phyloP scores from a whole-genome alignment of 495 filamentous ascomycete species.

The Trichoderma reesei region DNA sequence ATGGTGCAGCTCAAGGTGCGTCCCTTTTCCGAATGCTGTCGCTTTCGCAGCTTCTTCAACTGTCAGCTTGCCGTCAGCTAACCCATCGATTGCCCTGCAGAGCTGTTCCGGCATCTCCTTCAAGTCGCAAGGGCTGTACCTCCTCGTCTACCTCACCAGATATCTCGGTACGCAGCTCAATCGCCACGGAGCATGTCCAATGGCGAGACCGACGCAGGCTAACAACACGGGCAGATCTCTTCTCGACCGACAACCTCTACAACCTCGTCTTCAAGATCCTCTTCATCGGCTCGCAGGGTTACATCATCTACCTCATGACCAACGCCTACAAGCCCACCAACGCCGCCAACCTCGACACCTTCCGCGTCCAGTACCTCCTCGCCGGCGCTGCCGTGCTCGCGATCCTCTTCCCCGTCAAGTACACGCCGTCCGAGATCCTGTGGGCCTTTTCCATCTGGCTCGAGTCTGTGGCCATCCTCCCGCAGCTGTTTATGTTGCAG shows the following conservation, averaged over 20 bases:
- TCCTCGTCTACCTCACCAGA: slow-evolving; percentile 84
- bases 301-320: slow-evolving; percentile 95
- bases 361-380: slow-evolving; percentile 88
- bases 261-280: slow-evolving; percentile 93
- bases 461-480: slow-evolving; percentile 90
- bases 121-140: slow-evolving; percentile 91
- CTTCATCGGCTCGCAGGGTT: slow-evolving; percentile 80
- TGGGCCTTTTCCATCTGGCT: slow-evolving; percentile 99
- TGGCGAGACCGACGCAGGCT: slow-evolving; percentile 4
- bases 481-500: slow-evolving; percentile 96
- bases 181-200: background rate
- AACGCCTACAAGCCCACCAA: slow-evolving; percentile 92
- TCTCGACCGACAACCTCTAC: slow-evolving; percentile 77
- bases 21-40: slow-evolving; percentile 11
- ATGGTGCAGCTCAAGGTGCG: slow-evolving; percentile 83
- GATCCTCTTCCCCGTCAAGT: slow-evolving; percentile 73
- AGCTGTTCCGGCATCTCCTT: slow-evolving; percentile 95
- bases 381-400: slow-evolving; percentile 68
- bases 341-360: slow-evolving; percentile 91
- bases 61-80: background rate
- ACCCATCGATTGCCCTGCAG: slow-evolving; percentile 35
- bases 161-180: slow-evolving; percentile 59
- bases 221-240: slow-evolving; percentile 52
- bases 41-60: slow-evolving; percentile 11
- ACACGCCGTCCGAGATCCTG: slow-evolving; percentile 63